phyloP scores from a whole-genome alignment of 352 stramenopile genomes.

The Phytopythium ostracodes region DNA sequence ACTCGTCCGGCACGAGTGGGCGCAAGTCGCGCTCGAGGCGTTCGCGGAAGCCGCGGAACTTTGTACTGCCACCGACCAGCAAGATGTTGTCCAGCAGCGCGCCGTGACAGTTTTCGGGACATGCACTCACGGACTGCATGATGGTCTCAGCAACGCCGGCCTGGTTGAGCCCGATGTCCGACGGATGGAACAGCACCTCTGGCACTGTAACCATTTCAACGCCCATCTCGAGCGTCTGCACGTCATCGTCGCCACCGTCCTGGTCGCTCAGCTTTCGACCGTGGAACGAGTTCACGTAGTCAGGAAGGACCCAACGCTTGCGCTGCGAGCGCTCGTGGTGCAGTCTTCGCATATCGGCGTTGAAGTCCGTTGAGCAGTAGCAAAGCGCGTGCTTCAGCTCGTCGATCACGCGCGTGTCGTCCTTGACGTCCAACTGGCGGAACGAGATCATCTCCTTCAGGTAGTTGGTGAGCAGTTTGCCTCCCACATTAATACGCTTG shows the following conservation, averaged over 20 bases:
- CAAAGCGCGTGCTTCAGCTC: constrained; percentile 88
- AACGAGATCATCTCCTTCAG: constrained; percentile 96
- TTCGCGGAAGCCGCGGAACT: constrained; percentile 79
- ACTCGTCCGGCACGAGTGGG: constrained; percentile 50
- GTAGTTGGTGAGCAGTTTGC: constrained; percentile 96
- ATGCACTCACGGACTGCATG: constrained; percentile 77
- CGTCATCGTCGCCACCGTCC: constrained; percentile 19
- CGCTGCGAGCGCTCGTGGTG: constrained; percentile 30
- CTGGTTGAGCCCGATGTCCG: constrained; percentile 88
- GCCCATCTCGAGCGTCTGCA: constrained; percentile 81
- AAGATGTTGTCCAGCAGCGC: constrained; percentile 86
- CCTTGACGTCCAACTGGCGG: constrained; percentile 96
- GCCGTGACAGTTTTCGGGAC: constrained; percentile 58
- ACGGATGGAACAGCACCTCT: constrained; percentile 91
- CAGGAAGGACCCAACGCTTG: constrained; percentile 75
- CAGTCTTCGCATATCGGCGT: constrained; percentile 58
- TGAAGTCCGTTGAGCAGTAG: constrained; percentile 88
- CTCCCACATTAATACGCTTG: constrained; percentile 90
- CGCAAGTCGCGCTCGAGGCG: constrained; percentile 65
- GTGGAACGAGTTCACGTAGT: constrained; percentile 72
- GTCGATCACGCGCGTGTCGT: constrained; percentile 72
- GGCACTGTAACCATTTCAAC: constrained; percentile 86
- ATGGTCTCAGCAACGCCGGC: constrained; percentile 84
- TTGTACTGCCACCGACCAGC: constrained; percentile 85
- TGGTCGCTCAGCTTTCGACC: constrained; percentile 28